A percentile compares a stretch with the other conserved stretches of the same genome.
Conservation (phyloP, 495 filamentous ascomycete genomes). For the Hyaloscypha finlandica region DNA sequence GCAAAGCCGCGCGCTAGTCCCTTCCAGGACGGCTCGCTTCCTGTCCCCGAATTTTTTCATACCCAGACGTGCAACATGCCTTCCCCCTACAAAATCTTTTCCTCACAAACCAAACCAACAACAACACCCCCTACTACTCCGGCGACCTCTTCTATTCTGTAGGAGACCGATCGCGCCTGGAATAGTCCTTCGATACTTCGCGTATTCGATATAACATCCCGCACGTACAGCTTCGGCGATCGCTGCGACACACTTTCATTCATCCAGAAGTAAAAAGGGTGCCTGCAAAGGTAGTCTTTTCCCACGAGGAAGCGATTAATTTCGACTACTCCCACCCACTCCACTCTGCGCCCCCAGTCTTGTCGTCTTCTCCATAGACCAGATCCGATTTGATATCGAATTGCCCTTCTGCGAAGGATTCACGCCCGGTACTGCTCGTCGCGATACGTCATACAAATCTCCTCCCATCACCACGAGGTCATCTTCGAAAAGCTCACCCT, state of each 20-base stretch:
- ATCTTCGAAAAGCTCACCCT: constrained; percentile 28
- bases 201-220: constrained; percentile 22
- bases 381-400: constrained; percentile 30
- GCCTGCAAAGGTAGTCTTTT: constrained; percentile 19
- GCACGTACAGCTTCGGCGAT: constrained; percentile 23
- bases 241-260: constrained; percentile 27
- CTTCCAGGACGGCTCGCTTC: too few species aligned
- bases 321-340: constrained; percentile 32
- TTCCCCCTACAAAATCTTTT: neutral
- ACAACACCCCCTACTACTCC: constrained; percentile 8
- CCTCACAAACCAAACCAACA: constrained; percentile 18
- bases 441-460: constrained; percentile 30
- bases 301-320: constrained; percentile 32
- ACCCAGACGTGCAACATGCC: neutral
- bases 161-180: constrained; percentile 30
- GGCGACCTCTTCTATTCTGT: constrained; percentile 34
- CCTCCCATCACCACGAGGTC: constrained; percentile 21
- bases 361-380: constrained; percentile 18
- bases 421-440: constrained; percentile 11
- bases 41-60: neutral
- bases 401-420: constrained; percentile 30
- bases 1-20: too few species aligned
- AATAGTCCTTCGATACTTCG: constrained; percentile 27
- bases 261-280: constrained; percentile 17
- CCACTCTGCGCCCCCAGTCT: constrained; percentile 23